phyloP scores from a whole-genome alignment of 345 rosid species.

The Brassica napus region Da-Ae NC_063440.1:19143001-19143500 shows the following conservation, averaged over 20 bases:
- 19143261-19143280: not conserved
- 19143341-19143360: not conserved
- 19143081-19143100: conserved; percentile 72
- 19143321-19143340: not conserved
- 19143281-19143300: not conserved
- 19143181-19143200: not conserved
- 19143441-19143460: not conserved
- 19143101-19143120: not conserved
- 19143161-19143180: not conserved
- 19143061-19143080: conserved; percentile 76
- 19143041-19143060: conserved; percentile 63
- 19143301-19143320: not conserved
- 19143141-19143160: not conserved
- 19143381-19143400: not conserved
- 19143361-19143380: not conserved
- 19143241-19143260: not conserved
- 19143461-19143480: not conserved
- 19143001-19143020: conserved; percentile 69
- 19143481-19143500: conserved; percentile 53
- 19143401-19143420: not conserved
- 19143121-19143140: not conserved
- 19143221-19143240: not conserved
- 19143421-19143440: not conserved
- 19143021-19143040: conserved; percentile 53
- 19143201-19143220: not conserved